Base-by-base conservation (phyloP, 306 rosid genomes). In the Begonia loranthoides region DNA sequence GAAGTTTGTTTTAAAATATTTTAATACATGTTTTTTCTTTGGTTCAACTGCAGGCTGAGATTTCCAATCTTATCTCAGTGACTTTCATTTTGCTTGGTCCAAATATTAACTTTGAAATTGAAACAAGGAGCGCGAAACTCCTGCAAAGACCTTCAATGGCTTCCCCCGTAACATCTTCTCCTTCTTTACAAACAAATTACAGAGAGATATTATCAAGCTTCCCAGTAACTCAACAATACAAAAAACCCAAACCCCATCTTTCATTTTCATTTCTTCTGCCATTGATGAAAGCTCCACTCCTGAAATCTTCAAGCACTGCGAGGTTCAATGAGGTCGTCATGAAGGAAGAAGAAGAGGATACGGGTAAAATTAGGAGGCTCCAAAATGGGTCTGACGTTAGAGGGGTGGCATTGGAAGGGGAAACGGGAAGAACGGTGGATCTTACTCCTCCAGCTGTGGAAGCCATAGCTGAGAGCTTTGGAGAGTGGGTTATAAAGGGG, bases 381-480 rank as follows among this genome's bases (percentile, higher is more conserved):
- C 97, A 89, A 62, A 89, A 89, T 5, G 97, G 97, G 45, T 79
- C 97, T 4, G 97, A 89, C 17, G 84, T 89, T 59, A 76, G 94
- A 38, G 95, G 95, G 47, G 87, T 82, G 60, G 95, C 95, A 14
- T 12, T 89, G 78, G 77, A 70, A 53, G 95, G 97, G 4, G 97
- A 89, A 70, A 82, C 68, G 65, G 84, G 88, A 2, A 71, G 97
- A 68, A 40, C 41, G 9, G 90, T 85, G 54, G 81, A 84, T 54
- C 78, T 89, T 11, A 75, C 79, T 8, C 87, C 80, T 3, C 79
- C 95, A 0, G 85, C 94, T 2, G 81, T 80, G 49, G 94, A 85
- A 62, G 94, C 97, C 9, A 73, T 89, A 12, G 73, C 84, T 0
- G 83, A 85, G 81, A 84, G 95, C 58, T 89, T 89, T 41, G 97